Evolutionary conservation across 1,139 yeast species (phyloP).

Genomic region (Scheffersomyces titani): DNA sequence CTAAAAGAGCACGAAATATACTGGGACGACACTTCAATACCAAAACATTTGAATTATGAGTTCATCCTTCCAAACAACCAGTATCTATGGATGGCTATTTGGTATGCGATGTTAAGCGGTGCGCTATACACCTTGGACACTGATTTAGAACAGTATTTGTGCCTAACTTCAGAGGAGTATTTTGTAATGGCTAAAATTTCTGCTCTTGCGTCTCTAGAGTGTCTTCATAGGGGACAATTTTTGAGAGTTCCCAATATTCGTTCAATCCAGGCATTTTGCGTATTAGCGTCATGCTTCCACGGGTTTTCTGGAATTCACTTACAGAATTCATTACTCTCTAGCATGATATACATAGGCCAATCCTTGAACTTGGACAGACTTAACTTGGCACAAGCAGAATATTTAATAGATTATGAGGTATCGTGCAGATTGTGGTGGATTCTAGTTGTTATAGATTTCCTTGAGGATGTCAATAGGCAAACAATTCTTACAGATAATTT

Average conservation of each 20-base stretch:
- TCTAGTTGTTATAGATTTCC: conserved; percentile 33
- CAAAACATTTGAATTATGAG: conserved; percentile 6
- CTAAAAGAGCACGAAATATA: conserved; percentile 12
- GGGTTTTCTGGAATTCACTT: conserved; percentile 31
- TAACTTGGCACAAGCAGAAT: conserved; percentile 7
- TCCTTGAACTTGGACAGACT: conserved; percentile 23
- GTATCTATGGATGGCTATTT: conserved; percentile 30
- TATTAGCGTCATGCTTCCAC: conserved; percentile 27
- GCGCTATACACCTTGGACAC: conserved; percentile 30
- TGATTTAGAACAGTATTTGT: conserved; percentile 15
- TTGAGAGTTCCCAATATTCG: conserved; percentile 27
- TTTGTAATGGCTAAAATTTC: conserved; percentile 25
- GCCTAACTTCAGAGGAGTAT: conserved; percentile 18
- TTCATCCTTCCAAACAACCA: conserved; percentile 10
- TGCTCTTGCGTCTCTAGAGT: conserved; percentile 30
- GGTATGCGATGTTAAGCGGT: conserved; percentile 31
- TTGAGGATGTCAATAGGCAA: conserved; percentile 24
- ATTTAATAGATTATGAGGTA: conserved; percentile 21
- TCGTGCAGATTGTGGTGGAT: conserved; percentile 35
- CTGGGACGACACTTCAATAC: conserved; percentile 4
- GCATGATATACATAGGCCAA: conserved; percentile 26
- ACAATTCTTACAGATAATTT: background rate
- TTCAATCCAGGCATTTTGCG: conserved; percentile 26
- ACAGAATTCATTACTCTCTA: conserved; percentile 23
- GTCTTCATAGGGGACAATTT: conserved; percentile 31